Evolutionary conservation across 129 eudicot species (phyloP).

Genomic region (Chrysanthemum seticuspe): DNA sequence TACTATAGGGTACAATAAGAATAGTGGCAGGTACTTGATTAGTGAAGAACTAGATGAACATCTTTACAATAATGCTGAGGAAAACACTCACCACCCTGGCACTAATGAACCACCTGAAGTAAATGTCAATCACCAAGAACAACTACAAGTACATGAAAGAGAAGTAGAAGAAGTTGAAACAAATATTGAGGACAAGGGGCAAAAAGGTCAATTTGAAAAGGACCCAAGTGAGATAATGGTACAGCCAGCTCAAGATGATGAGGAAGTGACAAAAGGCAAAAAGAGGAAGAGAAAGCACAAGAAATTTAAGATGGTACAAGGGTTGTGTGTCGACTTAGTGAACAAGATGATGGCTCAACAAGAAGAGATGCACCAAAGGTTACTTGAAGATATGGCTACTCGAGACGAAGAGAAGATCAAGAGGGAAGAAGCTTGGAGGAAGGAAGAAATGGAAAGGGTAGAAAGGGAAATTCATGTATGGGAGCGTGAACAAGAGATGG

Average conservation of each 20-base stretch:
- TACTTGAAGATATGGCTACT: slow-evolving; percentile 61
- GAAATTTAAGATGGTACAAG: slow-evolving; percentile 65
- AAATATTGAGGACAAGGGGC: slow-evolving; percentile 22
- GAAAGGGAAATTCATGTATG: slow-evolving; percentile 50
- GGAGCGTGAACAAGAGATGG: slow-evolving; percentile 57
- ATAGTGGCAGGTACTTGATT: slow-evolving; percentile 41
- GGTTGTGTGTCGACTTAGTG: slow-evolving; percentile 56
- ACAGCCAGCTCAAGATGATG: slow-evolving; percentile 29
- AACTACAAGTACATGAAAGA: slow-evolving; percentile 12
- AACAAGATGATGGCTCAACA: slow-evolving; percentile 75
- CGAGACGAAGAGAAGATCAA: slow-evolving; percentile 64
- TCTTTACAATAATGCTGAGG: slow-evolving; percentile 36
- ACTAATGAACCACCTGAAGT: slow-evolving; percentile 11
- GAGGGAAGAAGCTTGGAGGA: slow-evolving; percentile 75
- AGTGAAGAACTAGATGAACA: slow-evolving; percentile 69
- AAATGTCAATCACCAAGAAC: slow-evolving; percentile 23
- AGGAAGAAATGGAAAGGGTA: slow-evolving; percentile 60
- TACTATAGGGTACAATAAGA: slow-evolving; percentile 43
- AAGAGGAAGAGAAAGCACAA: slow-evolving; percentile 52
- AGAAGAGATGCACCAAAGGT: slow-evolving; percentile 72
- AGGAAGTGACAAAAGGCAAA: slow-evolving; percentile 22
- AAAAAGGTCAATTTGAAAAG: slow-evolving; percentile 26
- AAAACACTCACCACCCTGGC: slow-evolving; percentile 17
- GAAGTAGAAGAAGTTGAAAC: slow-evolving; percentile 1
- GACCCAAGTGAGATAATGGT: slow-evolving; percentile 17